Conservation (phyloP, 306 rosid genomes). For the Spatholobus suberectus region DNA sequence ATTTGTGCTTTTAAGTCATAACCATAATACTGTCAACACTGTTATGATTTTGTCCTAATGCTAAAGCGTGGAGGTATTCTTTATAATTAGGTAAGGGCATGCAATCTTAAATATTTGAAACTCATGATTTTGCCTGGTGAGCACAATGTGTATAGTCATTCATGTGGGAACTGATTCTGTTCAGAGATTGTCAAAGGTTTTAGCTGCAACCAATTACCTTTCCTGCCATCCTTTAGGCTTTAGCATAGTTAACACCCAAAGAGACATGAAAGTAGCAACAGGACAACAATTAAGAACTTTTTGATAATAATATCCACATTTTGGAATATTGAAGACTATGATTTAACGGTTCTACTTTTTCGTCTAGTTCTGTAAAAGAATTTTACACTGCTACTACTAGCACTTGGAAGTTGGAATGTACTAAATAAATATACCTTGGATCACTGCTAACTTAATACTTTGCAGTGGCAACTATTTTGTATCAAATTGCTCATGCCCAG, state of each 20-base stretch:
- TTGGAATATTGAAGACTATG: not conserved
- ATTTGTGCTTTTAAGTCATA: no score
- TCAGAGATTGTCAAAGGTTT: not conserved
- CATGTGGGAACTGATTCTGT: not conserved
- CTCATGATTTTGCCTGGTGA: no score
- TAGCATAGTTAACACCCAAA: not conserved
- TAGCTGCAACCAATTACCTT: not conserved
- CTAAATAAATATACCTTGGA: not conserved
- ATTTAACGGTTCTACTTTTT: no score
- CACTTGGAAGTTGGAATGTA: no score
- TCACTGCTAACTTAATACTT: not conserved
- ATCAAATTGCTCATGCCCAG: not conserved
- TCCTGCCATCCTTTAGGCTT: not conserved
- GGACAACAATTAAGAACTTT: not conserved
- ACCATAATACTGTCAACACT: no score
- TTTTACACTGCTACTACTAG: no score
- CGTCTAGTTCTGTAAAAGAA: no score
- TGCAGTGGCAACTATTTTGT: not conserved
- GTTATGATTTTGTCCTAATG: no score
- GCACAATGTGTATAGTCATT: not conserved
- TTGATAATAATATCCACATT: not conserved
- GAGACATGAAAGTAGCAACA: constrained; percentile 10
- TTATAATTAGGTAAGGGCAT: no score
- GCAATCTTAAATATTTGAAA: no score
- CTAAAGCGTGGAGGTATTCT: no score